Conservation (phyloP, 1,284 basidiomycete species). For the Bjerkandera adusta region DNA sequence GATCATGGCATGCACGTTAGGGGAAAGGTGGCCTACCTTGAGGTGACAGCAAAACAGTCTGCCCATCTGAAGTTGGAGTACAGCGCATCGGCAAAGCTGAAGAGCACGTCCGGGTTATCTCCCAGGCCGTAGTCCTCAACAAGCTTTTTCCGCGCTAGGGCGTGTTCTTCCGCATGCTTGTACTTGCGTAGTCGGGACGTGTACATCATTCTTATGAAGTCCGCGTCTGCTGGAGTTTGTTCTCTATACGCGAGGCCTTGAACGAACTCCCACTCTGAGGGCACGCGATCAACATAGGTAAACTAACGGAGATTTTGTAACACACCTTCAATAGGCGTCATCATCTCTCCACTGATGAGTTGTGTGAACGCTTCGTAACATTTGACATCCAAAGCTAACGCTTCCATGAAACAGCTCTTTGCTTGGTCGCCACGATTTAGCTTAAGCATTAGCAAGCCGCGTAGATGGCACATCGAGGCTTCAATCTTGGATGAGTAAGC, state of each 20-base stretch:
- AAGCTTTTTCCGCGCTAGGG: slow-evolving; percentile 69
- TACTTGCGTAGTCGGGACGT: slow-evolving; percentile 90
- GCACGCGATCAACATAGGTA: slow-evolving; percentile 5
- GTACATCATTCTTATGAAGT: slow-evolving; percentile 91
- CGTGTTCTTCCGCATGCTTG: slow-evolving; percentile 81
- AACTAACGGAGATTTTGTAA: slow-evolving; percentile 6
- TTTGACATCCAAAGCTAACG: slow-evolving; percentile 91
- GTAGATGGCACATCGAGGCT: slow-evolving; percentile 92
- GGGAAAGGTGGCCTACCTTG: slow-evolving; percentile 57
- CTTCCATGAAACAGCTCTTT: slow-evolving; percentile 93
- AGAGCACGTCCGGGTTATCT: slow-evolving; percentile 92
- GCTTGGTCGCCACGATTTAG: slow-evolving; percentile 88
- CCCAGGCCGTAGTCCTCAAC: slow-evolving; percentile 77
- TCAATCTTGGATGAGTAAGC: slow-evolving; percentile 61
- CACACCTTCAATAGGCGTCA: slow-evolving; percentile 87
- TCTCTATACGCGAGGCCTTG: slow-evolving; percentile 80
- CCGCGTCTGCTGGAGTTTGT: slow-evolving; percentile 84
- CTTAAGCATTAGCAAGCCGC: slow-evolving; percentile 93
- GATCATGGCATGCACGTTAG: neutral
- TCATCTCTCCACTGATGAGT: slow-evolving; percentile 90
- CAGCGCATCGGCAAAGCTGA: slow-evolving; percentile 88
- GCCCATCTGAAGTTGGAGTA: slow-evolving; percentile 90
- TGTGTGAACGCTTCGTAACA: slow-evolving; percentile 96
- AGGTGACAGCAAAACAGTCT: slow-evolving; percentile 90
- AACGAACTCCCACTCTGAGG: slow-evolving; percentile 94